Evolutionary conservation across 2,329 filamentous ascomycete species (phyloP).

Genomic region (Annulohypoxylon truncatum): DNA sequence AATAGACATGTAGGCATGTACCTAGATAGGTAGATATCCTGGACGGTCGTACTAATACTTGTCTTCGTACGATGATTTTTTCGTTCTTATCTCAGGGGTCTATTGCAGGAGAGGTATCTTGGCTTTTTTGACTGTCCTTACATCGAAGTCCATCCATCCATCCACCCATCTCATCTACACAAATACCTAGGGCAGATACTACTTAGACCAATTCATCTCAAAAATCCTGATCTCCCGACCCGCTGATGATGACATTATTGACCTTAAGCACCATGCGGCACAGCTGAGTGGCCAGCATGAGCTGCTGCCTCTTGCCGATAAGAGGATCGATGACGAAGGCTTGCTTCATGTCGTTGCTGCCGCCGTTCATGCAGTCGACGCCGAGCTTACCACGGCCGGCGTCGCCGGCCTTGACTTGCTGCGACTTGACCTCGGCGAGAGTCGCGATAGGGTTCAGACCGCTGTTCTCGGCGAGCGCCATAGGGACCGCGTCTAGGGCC

Average conservation of each 20-base stretch:
- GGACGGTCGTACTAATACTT: neutral
- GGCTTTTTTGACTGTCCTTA: conserved; percentile 10
- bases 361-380: conserved; percentile 97
- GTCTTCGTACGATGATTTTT: neutral
- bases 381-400: conserved; percentile 73
- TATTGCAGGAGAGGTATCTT: conserved; percentile 23
- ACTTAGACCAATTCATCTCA: conserved; percentile 59
- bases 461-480: conserved; percentile 97
- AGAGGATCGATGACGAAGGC: conserved; percentile 98
- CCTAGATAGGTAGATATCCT: neutral
- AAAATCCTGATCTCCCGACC: conserved; percentile 87
- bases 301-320: conserved; percentile 97
- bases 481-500: conserved; percentile 90
- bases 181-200: neutral
- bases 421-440: conserved; percentile 92
- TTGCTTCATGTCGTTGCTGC: conserved; percentile 96
- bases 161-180: conserved; percentile 2
- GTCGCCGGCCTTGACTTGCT: conserved; percentile 82
- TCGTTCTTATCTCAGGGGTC: conserved; percentile 8
- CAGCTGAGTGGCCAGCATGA: conserved; percentile 94
- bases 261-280: conserved; percentile 98
- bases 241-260: conserved; percentile 95
- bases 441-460: conserved; percentile 96
- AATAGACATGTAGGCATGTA: neutral
- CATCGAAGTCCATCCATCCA: neutral